phyloP scores from a whole-genome alignment of 73 alveolate genomes.

The Paramecium sexaurelia region DNA sequence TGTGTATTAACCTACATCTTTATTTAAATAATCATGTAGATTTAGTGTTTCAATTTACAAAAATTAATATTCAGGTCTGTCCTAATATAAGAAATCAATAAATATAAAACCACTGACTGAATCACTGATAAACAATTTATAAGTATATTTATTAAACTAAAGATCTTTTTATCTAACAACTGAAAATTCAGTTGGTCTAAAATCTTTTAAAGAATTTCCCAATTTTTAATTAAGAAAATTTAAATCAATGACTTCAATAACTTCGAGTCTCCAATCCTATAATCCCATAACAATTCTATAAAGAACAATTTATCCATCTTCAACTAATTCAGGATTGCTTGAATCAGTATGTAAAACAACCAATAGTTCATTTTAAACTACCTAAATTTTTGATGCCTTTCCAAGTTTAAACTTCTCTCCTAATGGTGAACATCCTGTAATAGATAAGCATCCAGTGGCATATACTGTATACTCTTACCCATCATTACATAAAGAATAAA shows the following conservation, averaged over 20 bases:
- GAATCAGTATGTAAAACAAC: not conserved
- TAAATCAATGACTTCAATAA: not conserved
- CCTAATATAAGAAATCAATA: not conserved
- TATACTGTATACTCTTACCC: not conserved
- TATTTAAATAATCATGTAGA: not conserved
- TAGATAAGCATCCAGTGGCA: constrained; percentile 4
- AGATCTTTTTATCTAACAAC: not conserved
- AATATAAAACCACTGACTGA: not conserved
- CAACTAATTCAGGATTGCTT: not conserved
- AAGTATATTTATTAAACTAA: not conserved
- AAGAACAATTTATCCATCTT: not conserved
- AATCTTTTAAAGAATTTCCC: not conserved
- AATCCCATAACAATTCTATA: not conserved
- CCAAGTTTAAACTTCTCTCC: not conserved
- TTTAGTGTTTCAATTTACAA: not conserved
- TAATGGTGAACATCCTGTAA: constrained; percentile 6
- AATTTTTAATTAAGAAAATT: not conserved
- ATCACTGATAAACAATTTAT: constrained; percentile 1
- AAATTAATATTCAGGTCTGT: not conserved
- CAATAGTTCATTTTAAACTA: not conserved
- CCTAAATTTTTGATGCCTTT: not conserved
- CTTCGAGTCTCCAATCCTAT: not conserved
- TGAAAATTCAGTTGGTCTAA: not conserved
- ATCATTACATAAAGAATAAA: not conserved
- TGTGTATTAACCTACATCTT: not conserved